Percentiles rank a stretch among this genome's conserved stretches.
Evolutionary conservation across 2,329 filamentous ascomycete genomes (phyloP).

Genomic region (Scolecobasidium constrictum): DNA sequence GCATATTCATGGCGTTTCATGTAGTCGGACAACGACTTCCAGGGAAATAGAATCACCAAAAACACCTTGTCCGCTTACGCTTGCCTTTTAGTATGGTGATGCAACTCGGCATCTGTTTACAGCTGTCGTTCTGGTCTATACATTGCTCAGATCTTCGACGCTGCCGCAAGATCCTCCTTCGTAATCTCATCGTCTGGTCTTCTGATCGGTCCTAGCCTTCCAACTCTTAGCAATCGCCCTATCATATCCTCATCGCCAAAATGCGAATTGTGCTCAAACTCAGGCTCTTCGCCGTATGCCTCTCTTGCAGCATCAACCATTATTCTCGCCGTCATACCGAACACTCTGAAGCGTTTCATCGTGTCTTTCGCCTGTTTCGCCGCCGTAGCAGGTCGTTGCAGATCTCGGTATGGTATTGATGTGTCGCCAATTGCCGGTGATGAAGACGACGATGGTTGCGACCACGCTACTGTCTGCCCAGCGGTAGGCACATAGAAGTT

Average conservation of each 20-base stretch:
- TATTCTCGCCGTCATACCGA: slow-evolving; percentile 90
- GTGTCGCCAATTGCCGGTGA: slow-evolving; percentile 5
- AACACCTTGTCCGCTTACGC: too few species aligned
- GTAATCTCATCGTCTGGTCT: slow-evolving; percentile 42
- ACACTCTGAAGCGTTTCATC: slow-evolving; percentile 64
- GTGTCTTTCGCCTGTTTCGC: slow-evolving; percentile 25
- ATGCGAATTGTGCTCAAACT: slow-evolving; percentile 63
- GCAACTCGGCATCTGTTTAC: too few species aligned
- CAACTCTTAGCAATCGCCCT: slow-evolving; percentile 41
- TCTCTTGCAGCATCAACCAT: slow-evolving; percentile 78
- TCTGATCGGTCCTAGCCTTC: slow-evolving; percentile 40
- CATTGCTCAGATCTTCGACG: slow-evolving; percentile 32
- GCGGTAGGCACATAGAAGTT: slow-evolving; percentile 82
- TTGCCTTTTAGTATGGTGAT: too few species aligned
- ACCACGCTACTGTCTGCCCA: slow-evolving; percentile 57
- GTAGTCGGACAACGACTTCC: too few species aligned
- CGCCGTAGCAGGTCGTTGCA: neutral
- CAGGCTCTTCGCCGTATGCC: slow-evolving; percentile 71
- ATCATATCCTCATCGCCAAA: slow-evolving; percentile 60
- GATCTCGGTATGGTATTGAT: slow-evolving; percentile 11
- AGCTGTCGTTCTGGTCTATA: too few species aligned
- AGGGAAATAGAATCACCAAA: too few species aligned
- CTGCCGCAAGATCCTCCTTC: slow-evolving; percentile 38
- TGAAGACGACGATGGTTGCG: slow-evolving; percentile 19
- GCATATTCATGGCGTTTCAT: too few species aligned